Base-by-base conservation (phyloP, 2,329 filamentous ascomycete species). In the Ambrosiella cleistominuta region DNA sequence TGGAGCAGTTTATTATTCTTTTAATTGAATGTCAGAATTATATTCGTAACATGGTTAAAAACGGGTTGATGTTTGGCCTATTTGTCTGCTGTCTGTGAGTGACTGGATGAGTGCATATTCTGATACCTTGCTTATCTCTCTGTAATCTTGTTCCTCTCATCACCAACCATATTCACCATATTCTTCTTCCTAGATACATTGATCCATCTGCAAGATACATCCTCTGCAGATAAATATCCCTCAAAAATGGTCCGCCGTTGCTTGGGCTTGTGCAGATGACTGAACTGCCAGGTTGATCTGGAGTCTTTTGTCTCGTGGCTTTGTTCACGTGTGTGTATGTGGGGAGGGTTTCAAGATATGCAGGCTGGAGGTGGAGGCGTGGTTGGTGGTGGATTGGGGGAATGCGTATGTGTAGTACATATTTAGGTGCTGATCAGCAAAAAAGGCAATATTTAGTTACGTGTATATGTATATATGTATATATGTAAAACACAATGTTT, bases 1-100 rank as follows among this genome's bases (percentile, higher is more conserved):
- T 56, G 55, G 61, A 60, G 59, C 61, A 60, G 45, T 17, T 17
- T 44, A 51, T 19, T 40, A 1, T 27, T 19, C 47, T 36, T 15
- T 47, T 47, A n/a, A 27, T 27, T 47, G 44, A 8, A 15, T 13
- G 3, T 17, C 19, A 47, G 5, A 4, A 15, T 47, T 47, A 8
- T 2, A 8, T 13, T 47, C 2, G 9, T 47, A 15, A 8, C 12
- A 8, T 8, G n/a, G 44, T n/a, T 47, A 17, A 13, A 8, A 2
- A 15, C 19, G 11, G 13, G 2, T 42, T 47, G n/a, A 8, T 47
- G 8, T 17, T 47, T 47, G n/a, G 8, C 3, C 9, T 13, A 47
- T 47, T 2, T 47, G n/a, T 47, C 19, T 47, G 44, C 19, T 19
- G 44, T 17, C 44, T 17, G 44, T 47, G 27, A 27, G 27, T 27